A percentile compares a stretch with the other conserved stretches of the same genome.
Conservation (phyloP, 164 flowering plant genomes). For the Tetrastigma voinierianum region DNA sequence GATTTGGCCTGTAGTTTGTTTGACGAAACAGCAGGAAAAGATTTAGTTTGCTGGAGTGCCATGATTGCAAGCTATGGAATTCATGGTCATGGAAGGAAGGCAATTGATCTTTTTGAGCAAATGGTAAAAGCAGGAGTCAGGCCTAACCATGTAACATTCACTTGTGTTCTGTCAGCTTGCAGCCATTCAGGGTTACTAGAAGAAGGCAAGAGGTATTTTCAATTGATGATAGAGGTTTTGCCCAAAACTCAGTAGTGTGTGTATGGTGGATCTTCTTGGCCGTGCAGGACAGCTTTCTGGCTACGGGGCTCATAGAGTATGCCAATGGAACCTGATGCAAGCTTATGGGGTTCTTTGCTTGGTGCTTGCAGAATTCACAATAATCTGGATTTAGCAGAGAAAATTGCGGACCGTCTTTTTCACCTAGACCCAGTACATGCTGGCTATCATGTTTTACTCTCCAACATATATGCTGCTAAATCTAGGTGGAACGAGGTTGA, state of each 20-base stretch:
- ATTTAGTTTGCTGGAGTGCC: slow-evolving; percentile 40
- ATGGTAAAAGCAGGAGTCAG: slow-evolving; percentile 22
- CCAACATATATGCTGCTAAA: slow-evolving; percentile 35
- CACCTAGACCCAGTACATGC: slow-evolving; percentile 24
- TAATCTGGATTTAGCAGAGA: slow-evolving; percentile 30
- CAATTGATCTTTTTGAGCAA: slow-evolving; percentile 17
- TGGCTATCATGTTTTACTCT: slow-evolving; percentile 32
- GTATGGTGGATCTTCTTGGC: slow-evolving; percentile 36
- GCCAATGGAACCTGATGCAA: slow-evolving; percentile 27
- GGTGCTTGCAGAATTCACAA: slow-evolving; percentile 33
- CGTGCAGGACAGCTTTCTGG: slow-evolving; percentile 31
- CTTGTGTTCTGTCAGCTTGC: slow-evolving; percentile 33
- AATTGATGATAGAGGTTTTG: slow-evolving; percentile 19
- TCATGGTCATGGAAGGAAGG: slow-evolving; percentile 29
- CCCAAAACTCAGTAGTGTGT: slow-evolving; percentile 18
- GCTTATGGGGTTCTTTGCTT: slow-evolving; percentile 36
- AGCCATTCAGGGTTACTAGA: slow-evolving; percentile 32
- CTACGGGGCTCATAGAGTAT: slow-evolving; percentile 25
- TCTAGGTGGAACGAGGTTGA: slow-evolving; percentile 30
- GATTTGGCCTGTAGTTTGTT: slow-evolving; percentile 22
- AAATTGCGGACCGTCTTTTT: slow-evolving; percentile 21
- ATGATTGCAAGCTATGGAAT: slow-evolving; percentile 33
- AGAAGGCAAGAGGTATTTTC: slow-evolving; percentile 23
- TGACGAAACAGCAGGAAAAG: slow-evolving; percentile 22
- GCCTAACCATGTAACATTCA: slow-evolving; percentile 34